Evolutionary conservation across 306 rosid species (phyloP), one percentile per base, ranked within the genome.

Genomic region (Rubus idaeus): DNA sequence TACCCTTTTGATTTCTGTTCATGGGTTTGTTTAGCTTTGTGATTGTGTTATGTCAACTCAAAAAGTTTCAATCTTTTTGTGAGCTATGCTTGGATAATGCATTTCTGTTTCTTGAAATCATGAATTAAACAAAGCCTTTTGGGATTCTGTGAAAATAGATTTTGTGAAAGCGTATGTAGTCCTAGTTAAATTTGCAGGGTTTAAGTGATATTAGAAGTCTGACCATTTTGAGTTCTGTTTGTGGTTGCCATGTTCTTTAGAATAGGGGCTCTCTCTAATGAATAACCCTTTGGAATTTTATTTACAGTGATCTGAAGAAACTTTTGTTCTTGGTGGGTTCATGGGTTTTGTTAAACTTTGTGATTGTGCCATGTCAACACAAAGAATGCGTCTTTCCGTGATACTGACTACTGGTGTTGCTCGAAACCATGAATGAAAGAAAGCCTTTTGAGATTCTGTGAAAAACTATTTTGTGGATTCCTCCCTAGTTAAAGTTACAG

Each of bases 1-100:
- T 82, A n/a, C 82, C 51, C 78, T 60, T 82, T 61, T 61, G 53
- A 41, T 30, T 74, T 74, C 35, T 70, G 52, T 39, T 44, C 18
- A 16, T 39, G 47, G 69, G 11, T 71, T 69, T 68, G 23, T 8
- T 42, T n/a, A 18, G 49, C 20, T 46, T 40, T 71, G 26, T 57
- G 66, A 40, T 30, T 18, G 20, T 35, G 42, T 55, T 14, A 1
- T 64, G 57, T 45, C 66, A 55, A 4, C 17, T 5, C 62, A 68
- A 4, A 20, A 46, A 55, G 47, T 49, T 62, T 37, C 1, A 9
- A 41, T 26, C 14, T 70, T 62, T 30, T 30, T 47, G 57, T 57
- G 13, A 61, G 67, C 42, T 61, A 39, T 12, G 67, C 42, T 10
- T 58, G 64, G 39, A 58, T 58, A 2, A 58, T 58, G 39, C 20